These are phyloP conservation scores for Pilatotrama ljubarskyi DNA, from an alignment of 768 basidiomycete genomes.

Conservation along the genomic window DNA sequence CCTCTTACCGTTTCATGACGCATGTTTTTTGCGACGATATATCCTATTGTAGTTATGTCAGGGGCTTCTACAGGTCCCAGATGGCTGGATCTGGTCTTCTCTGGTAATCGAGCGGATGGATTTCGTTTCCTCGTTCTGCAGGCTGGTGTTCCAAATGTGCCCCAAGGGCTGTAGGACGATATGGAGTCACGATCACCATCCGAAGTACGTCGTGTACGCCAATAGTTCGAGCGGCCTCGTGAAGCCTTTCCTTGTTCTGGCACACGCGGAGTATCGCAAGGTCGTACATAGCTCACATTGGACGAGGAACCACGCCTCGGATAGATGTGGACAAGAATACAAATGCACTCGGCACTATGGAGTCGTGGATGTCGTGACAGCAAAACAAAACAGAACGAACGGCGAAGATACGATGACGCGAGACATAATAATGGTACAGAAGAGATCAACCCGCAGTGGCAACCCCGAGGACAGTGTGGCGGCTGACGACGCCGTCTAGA, in stretches of 20 bases:
- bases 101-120: constrained; percentile 6
- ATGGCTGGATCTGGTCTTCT: neutral
- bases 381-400: constrained; percentile 23
- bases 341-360: constrained; percentile 20
- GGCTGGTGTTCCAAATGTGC: no score
- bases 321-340: constrained; percentile 17
- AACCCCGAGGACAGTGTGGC: neutral
- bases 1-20: neutral
- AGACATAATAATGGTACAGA: constrained; percentile 14
- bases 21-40: constrained; percentile 10
- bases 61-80: constrained; percentile 4
- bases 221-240: neutral
- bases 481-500: constrained; percentile 35
- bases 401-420: constrained; percentile 15
- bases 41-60: constrained; percentile 11
- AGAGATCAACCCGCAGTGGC: constrained; percentile 6
- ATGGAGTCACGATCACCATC: no score
- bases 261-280: neutral
- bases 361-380: constrained; percentile 21
- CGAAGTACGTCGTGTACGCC: no score
- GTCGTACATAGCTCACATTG: constrained; percentile 5
- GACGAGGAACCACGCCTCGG: constrained; percentile 23
- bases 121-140: neutral
- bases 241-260: neutral
- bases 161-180: no score